Evolutionary conservation across 2,329 filamentous ascomycete species (phyloP).

Genomic region (Cladosporium sp.): DNA sequence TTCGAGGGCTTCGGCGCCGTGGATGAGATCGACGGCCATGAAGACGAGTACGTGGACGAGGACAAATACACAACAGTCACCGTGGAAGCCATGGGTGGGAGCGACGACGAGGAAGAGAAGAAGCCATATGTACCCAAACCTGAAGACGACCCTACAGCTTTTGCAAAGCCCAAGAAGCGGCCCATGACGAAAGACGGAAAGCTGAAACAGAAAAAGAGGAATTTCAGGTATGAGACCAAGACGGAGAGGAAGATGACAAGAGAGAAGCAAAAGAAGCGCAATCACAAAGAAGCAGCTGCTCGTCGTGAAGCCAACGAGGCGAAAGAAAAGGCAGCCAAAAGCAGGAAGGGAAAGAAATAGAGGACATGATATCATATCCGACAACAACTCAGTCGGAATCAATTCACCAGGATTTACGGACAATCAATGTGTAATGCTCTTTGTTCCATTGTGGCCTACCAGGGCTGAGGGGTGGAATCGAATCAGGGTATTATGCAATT

Average conservation of each 20-base stretch:
- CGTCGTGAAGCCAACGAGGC: conserved; percentile 32
- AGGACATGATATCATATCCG: background rate
- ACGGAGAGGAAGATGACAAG: conserved; percentile 67
- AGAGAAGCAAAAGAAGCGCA: conserved; percentile 66
- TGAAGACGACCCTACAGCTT: conserved; percentile 30
- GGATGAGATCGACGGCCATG: conserved; percentile 50
- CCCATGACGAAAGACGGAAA: conserved; percentile 54
- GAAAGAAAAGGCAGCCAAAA: conserved; percentile 16
- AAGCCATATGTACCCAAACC: conserved; percentile 30
- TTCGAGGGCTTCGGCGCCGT: conserved; percentile 18
- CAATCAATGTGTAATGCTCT: background rate
- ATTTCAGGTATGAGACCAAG: conserved; percentile 92
- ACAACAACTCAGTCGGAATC: background rate
- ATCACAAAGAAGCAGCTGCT: conserved; percentile 67
- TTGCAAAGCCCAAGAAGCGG: conserved; percentile 39
- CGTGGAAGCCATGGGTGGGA: conserved; percentile 81
- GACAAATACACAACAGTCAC: conserved; percentile 95
- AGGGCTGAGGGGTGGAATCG: background rate
- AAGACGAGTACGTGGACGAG: conserved; percentile 95
- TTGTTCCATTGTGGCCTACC: conserved; percentile 11
- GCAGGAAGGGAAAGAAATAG: conserved; percentile 19
- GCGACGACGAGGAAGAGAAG: conserved; percentile 57
- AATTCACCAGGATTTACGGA: background rate
- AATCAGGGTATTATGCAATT: conserved; percentile 18
- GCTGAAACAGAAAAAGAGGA: conserved; percentile 70